Percentiles rank a stretch among this genome's conserved stretches.
Conservation (phyloP, 176 grass and related monocot genomes). For the Puccinellia tenuiflora region DNA sequence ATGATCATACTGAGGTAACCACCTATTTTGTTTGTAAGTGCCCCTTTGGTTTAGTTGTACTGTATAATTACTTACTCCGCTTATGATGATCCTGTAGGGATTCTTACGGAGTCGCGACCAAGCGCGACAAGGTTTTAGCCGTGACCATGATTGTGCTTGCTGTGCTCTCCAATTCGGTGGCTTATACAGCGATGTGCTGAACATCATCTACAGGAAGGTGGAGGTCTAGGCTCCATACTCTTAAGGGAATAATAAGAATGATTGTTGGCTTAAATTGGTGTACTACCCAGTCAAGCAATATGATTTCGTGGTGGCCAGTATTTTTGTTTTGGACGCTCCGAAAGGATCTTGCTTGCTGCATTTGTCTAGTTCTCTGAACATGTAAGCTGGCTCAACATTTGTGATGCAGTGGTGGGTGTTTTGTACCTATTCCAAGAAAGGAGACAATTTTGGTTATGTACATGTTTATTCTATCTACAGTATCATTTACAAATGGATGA, state of each 20-base stretch:
- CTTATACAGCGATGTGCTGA: constrained; percentile 59
- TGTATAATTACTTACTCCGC: background rate
- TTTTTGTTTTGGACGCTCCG: constrained; percentile 31
- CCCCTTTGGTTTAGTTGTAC: background rate
- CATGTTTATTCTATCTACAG: background rate
- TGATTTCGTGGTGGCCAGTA: constrained; percentile 24
- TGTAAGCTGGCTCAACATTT: constrained; percentile 7
- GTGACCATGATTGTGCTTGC: constrained; percentile 81
- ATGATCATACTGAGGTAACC: constrained; percentile 69
- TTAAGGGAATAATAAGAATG: background rate
- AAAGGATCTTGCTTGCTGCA: background rate
- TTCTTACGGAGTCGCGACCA: constrained; percentile 56
- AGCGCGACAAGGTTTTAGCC: constrained; percentile 61
- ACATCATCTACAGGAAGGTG: constrained; percentile 59
- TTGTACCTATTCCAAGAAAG: background rate
- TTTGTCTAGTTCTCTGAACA: constrained; percentile 2
- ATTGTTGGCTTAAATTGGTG: constrained; percentile 5
- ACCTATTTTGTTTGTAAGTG: background rate
- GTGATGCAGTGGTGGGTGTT: background rate
- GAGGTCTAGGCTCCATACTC: constrained; percentile 35
- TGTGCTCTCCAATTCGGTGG: constrained; percentile 59
- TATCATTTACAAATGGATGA: background rate
- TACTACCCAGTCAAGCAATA: background rate
- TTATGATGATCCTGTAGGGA: constrained; percentile 40
- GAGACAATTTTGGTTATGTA: background rate